phyloP scores from a whole-genome alignment of 768 basidiomycete species.

The Amanita polypyramis region DNA sequence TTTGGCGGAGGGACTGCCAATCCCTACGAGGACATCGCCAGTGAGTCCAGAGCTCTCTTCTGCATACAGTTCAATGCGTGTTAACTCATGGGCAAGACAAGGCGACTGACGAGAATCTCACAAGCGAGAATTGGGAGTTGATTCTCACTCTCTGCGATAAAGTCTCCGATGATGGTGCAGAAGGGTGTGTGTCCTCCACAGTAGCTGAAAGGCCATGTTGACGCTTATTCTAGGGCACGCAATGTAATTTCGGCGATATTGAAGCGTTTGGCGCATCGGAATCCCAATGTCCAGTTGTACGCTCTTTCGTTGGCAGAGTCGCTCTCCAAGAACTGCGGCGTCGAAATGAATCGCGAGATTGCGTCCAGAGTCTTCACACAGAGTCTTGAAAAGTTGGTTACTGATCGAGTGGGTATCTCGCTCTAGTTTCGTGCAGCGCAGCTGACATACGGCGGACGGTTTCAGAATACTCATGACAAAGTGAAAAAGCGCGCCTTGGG shows the following conservation, averaged over 20 bases:
- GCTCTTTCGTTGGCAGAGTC: constrained; percentile 82
- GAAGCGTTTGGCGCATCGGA: constrained; percentile 88
- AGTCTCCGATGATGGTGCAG: constrained; percentile 79
- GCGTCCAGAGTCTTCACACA: constrained; percentile 86
- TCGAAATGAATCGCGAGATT: constrained; percentile 75
- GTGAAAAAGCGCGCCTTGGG: constrained; percentile 68
- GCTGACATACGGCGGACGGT: constrained; percentile 3
- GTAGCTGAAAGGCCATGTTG: neutral
- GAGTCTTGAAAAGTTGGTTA: constrained; percentile 76
- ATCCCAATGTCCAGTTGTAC: constrained; percentile 94
- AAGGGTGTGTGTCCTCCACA: constrained; percentile 48
- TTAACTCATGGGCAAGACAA: constrained; percentile 43
- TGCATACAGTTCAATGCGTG: neutral
- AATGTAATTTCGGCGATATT: constrained; percentile 76
- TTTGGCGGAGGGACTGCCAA: constrained; percentile 60
- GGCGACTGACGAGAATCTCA: constrained; percentile 96
- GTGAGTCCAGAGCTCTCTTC: constrained; percentile 36
- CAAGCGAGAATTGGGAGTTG: constrained; percentile 92
- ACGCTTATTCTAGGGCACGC: constrained; percentile 49
- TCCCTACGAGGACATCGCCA: constrained; percentile 86
- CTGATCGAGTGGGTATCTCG: constrained; percentile 60
- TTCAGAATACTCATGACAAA: constrained; percentile 81
- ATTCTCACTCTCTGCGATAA: constrained; percentile 95
- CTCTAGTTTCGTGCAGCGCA: neutral
- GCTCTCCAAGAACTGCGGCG: constrained; percentile 83